Evolutionary conservation across 805 yeast species (phyloP), one percentile per base, ranked within the genome.

Genomic region (Saccharomycopsis microspora): DNA sequence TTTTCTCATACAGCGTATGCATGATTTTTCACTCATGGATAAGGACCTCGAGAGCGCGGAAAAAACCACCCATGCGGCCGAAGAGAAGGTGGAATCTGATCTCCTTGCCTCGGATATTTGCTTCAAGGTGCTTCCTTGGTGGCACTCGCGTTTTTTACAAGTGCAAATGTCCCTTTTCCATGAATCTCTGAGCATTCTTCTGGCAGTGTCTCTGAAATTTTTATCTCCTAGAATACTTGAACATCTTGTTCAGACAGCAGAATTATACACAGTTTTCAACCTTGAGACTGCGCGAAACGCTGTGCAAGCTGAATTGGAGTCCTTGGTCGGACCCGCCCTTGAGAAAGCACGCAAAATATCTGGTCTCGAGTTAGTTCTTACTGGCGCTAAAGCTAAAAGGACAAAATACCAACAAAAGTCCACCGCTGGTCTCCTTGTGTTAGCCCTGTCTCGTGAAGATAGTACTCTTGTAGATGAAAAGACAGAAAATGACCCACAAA

Each of bases 341-440:
- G 62, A 66, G 1, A 72, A 72, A 52, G 85, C 80, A 2, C 73
- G 76, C 41, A 71, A 73, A 9, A 59, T 82, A 7, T 77, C 88
- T 0, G 73, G 76, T 1, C 70, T 87, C 42, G 66, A 74, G 44
- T 74, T 81, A 54, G 74, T 81, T 0, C 65, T 90, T 42, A 84
- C 97, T 1, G 97, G 97, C 55, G 85, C 93, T 48, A 80, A 80
- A 56, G 96, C 96, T 6, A 82, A 80, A 60, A 72, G 93, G 59
- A 90, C 97, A 3, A 85, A 85, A 61, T 85, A 69, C 61, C 97
- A 90, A 64, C 71, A 72, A 43, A 71, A 69, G 34, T 76, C 80
- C n/a, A 75, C 82, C 30, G 75, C 96, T 0, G 78, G 86, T 38
- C 72, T 90, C 51, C 74, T 89, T 10, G 75, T 87, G 30, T 64